phyloP scores from a whole-genome alignment of 164 flowering plant species.

The Malania oleifera region DNA sequence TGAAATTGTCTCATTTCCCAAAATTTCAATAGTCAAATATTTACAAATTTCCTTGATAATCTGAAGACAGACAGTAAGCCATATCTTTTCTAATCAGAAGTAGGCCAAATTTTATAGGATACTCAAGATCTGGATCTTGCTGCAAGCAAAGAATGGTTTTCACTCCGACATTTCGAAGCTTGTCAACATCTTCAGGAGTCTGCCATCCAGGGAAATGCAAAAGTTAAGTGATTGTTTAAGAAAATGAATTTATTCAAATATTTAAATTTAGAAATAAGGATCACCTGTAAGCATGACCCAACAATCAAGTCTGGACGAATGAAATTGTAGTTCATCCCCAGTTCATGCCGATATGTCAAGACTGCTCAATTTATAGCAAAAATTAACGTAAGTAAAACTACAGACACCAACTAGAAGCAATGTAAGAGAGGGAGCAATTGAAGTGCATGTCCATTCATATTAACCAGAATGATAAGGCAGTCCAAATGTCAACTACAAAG shows the following conservation, averaged over 20 bases:
- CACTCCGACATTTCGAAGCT: slow-evolving; percentile 80
- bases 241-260: background rate
- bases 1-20: background rate
- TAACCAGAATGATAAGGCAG: background rate
- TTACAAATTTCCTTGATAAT: background rate
- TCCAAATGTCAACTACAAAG: background rate
- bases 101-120: slow-evolving; percentile 38
- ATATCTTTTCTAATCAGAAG: background rate
- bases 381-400: slow-evolving; percentile 10
- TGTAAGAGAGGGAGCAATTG: background rate
- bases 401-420: background rate
- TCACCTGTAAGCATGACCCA: slow-evolving; percentile 96
- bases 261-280: slow-evolving; percentile 5
- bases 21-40: background rate
- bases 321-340: slow-evolving; percentile 94
- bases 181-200: slow-evolving; percentile 93
- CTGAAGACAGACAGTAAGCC: too few relatives aligned
- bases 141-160: slow-evolving; percentile 93
- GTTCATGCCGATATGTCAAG: slow-evolving; percentile 92
- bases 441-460: background rate
- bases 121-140: slow-evolving; percentile 93
- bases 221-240: background rate
- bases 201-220: slow-evolving; percentile 20
- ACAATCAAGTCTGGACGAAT: slow-evolving; percentile 91
- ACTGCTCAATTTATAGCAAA: slow-evolving; percentile 32